These are phyloP conservation scores for Melampsora larici-populina DNA, from an alignment of 1,284 basidiomycete genomes.

Conservation along the genomic window DNA sequence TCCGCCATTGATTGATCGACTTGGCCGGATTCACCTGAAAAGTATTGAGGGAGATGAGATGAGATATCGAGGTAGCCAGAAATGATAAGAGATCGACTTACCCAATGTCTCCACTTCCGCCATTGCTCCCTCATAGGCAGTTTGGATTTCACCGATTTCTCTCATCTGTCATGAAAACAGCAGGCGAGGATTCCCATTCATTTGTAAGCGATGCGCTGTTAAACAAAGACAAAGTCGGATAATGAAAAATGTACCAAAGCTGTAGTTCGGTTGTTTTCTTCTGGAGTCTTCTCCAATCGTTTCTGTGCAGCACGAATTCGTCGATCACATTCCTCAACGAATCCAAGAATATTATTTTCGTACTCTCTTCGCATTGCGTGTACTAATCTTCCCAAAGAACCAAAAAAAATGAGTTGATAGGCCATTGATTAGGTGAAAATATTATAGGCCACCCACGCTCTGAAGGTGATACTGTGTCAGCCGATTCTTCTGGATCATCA, in stretches of 20 bases:
- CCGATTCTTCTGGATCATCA: constrained; percentile 40
- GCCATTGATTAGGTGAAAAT: neutral
- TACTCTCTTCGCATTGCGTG: constrained; percentile 85
- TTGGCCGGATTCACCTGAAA: constrained; percentile 83
- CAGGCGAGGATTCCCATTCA: neutral
- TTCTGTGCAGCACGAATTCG: constrained; percentile 90
- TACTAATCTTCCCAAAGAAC: constrained; percentile 52
- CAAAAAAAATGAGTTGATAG: neutral
- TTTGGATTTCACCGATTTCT: constrained; percentile 98
- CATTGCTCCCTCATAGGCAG: constrained; percentile 95
- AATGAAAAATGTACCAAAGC: constrained; percentile 67
- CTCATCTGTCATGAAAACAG: constrained; percentile 68
- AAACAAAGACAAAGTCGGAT: neutral
- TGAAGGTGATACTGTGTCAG: constrained; percentile 32
- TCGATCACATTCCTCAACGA: constrained; percentile 97
- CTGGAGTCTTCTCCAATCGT: constrained; percentile 95
- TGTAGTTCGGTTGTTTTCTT: constrained; percentile 98
- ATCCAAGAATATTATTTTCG: constrained; percentile 87
- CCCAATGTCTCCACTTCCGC: constrained; percentile 95
- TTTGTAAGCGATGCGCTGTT: neutral
- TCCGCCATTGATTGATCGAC: constrained; percentile 98
- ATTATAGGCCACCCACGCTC: constrained; percentile 20
- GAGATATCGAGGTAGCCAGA: constrained; percentile 44
- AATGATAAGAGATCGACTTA: constrained; percentile 54
- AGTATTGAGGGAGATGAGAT: constrained; percentile 28